Base-by-base conservation (phyloP, 31 red algal genomes). In the Asparagopsis taxiformis region DNA sequence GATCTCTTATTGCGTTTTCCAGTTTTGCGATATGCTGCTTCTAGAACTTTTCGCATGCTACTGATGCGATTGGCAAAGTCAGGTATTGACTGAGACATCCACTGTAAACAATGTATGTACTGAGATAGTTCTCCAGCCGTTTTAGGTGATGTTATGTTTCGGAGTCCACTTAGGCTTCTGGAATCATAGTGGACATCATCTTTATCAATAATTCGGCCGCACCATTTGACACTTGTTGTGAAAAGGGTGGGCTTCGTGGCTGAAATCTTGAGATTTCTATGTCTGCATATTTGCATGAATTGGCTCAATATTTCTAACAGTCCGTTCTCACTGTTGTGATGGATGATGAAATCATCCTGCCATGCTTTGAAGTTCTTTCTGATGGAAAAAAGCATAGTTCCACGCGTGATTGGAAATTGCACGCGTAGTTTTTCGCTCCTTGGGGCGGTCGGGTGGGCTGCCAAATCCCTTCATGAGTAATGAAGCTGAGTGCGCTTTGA, bases 301-400 rank as follows among this genome's bases (percentile, higher is more conserved):
- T 33, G 22, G 3, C n/a, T 8, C 25, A 72, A 19, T 2, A 5
- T 9, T 20, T 52, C 6, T 54, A 55, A 6, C 3, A 72, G 39
- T 30, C 30, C 26, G 2, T 28, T 20, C 29, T 72, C 51, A 6
- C 2, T 33, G 4, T 9, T 30, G n/a, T 9, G 3, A 35, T 72
- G 68, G 43, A 54, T 1, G 3, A 5, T 3, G 20, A 72, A 72
- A 37, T 72, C 68, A 72, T 72, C 48, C 10, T 26, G 30, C 68
- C 43, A 55, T n/a, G 68, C 43, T 35, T 55, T 72, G 11, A 72
- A 6, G 31, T 25, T 2, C 1, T 54, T 30, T 3, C 46, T 5
- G 2, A 72, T 16, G 31, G 1, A 13, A 33, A 2, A 31, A 72
- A 72, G 31, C 68, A 72, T 19, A 48, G 46, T 35, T 72, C 68